A percentile compares a stretch with the other conserved stretches of the same genome.
Evolutionary conservation across 768 basidiomycete genomes (phyloP).

Genomic region (Termitomyces sp.): DNA sequence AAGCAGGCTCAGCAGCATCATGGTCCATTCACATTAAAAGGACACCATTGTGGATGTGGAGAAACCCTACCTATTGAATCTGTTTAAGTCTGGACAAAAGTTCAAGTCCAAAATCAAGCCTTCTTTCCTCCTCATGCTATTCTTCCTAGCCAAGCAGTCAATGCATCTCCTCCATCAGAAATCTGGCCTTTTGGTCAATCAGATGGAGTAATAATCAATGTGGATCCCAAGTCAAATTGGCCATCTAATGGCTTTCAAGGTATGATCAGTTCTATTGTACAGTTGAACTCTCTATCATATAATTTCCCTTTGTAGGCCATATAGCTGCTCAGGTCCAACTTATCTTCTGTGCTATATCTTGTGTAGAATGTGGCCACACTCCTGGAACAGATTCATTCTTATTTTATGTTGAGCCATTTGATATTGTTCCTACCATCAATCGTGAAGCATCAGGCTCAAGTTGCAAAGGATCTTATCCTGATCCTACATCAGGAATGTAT

Average conservation of each 20-base stretch:
- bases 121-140: conserved; percentile 3
- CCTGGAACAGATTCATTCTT: no score
- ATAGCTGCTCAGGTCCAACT: conserved; percentile 7
- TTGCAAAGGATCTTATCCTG: background rate
- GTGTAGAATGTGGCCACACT: no score
- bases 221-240: conserved; percentile 4
- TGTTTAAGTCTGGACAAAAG: conserved; percentile 9
- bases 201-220: conserved; percentile 10
- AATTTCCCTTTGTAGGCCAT: conserved; percentile 4
- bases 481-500: conserved; percentile 1
- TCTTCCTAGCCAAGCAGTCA: conserved; percentile 4
- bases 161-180: conserved; percentile 3
- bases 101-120: conserved; percentile 2
- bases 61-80: conserved; percentile 1
- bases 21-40: no score
- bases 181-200: conserved; percentile 2
- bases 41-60: no score
- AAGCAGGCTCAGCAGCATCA: background rate
- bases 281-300: background rate
- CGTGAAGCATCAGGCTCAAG: background rate
- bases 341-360: conserved; percentile 7
- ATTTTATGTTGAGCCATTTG: conserved; percentile 15
- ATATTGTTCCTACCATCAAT: conserved; percentile 3
- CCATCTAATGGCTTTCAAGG: conserved; percentile 9
- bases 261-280: background rate